Evolutionary conservation across 1,284 basidiomycete species (phyloP).

Genomic region (Kalmanozyma brasiliensis): DNA sequence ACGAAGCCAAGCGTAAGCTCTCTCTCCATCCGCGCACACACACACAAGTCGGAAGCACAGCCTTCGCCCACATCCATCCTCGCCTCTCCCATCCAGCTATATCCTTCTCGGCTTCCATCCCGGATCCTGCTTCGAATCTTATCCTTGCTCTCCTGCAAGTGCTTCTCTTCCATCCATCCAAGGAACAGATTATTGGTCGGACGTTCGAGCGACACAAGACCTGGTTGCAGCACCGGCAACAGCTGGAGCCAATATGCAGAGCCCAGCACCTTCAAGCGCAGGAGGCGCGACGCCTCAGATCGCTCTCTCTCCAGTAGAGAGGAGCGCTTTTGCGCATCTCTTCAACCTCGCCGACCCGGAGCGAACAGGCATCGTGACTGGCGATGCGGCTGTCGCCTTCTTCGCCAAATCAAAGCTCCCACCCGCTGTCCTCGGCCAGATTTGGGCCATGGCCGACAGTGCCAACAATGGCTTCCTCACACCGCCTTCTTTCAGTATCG

Average conservation of each 20-base stretch:
- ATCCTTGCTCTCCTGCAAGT: no score
- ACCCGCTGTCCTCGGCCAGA: constrained; percentile 77
- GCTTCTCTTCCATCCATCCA: neutral
- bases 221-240: no score
- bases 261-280: constrained; percentile 42
- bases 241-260: constrained; percentile 31
- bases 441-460: constrained; percentile 92
- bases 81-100: no score
- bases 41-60: no score
- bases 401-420: constrained; percentile 64
- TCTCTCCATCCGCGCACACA: no score
- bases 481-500: constrained; percentile 75
- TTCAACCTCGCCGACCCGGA: constrained; percentile 63
- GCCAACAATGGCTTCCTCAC: constrained; percentile 71
- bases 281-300: constrained; percentile 29
- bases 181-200: no score
- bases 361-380: constrained; percentile 61
- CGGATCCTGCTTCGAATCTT: no score
- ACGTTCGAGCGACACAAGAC: no score
- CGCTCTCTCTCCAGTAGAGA: constrained; percentile 53
- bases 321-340: constrained; percentile 61
- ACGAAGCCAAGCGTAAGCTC: no score
- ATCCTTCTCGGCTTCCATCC: no score
- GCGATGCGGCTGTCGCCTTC: constrained; percentile 64
- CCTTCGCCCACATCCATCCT: no score